A percentile compares a stretch with the other conserved stretches of the same genome.
phyloP scores from a whole-genome alignment of 768 basidiomycete genomes.

The Podaxis mareebaensis region DNA sequence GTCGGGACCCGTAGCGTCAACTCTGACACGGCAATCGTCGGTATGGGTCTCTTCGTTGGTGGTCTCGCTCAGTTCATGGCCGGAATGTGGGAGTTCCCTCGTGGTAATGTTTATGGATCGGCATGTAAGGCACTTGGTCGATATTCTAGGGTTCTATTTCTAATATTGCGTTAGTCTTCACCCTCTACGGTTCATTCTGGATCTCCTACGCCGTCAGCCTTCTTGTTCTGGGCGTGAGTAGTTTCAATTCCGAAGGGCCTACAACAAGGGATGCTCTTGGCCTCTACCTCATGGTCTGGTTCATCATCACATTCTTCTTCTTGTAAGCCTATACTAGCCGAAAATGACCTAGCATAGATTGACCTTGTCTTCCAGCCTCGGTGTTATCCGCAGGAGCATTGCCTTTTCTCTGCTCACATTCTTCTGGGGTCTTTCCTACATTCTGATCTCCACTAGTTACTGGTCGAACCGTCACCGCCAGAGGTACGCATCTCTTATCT shows the following conservation, averaged over 20 bases:
- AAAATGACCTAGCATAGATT: background rate
- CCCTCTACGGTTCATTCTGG: conserved; percentile 65
- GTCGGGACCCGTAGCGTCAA: conserved; percentile 39
- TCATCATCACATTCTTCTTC: conserved; percentile 50
- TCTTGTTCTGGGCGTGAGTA: conserved; percentile 47
- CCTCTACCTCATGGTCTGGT: conserved; percentile 58
- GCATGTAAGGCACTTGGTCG: conserved; percentile 38
- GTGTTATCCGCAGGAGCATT: conserved; percentile 50
- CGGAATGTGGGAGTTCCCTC: conserved; percentile 62
- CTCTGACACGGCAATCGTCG: conserved; percentile 51
- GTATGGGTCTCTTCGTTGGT: conserved; percentile 65
- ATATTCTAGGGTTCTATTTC: background rate
- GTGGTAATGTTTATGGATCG: conserved; percentile 52
- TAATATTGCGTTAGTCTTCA: conserved; percentile 44
- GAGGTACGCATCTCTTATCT: conserved; percentile 2
- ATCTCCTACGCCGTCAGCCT: conserved; percentile 56
- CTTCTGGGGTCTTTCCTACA: conserved; percentile 55
- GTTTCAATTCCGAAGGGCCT: conserved; percentile 33
- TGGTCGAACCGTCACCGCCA: conserved; percentile 24
- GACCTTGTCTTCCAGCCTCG: conserved; percentile 35
- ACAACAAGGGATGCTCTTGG: conserved; percentile 49
- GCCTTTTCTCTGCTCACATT: conserved; percentile 50
- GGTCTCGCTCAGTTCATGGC: conserved; percentile 66
- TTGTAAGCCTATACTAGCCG: conserved; percentile 35
- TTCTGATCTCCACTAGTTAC: conserved; percentile 42